These are phyloP conservation scores for Leccinum imitatum DNA, from an alignment of 768 basidiomycete genomes.

Conservation along the genomic window DNA sequence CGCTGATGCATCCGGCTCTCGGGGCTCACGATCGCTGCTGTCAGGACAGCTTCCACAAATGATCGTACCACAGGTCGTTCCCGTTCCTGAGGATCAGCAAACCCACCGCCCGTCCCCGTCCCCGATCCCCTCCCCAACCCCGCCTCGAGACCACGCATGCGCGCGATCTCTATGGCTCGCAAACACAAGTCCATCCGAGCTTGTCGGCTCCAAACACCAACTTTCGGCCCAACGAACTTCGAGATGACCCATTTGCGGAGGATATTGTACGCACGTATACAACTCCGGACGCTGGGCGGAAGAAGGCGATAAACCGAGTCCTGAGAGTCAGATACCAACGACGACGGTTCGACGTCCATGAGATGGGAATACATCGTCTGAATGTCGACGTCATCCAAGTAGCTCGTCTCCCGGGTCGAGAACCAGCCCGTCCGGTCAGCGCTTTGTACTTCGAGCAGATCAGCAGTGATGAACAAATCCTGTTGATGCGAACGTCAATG, in stretches of 20 bases:
- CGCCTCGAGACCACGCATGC: constrained; percentile 54
- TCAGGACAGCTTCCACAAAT: constrained; percentile 75
- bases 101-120: constrained; percentile 11
- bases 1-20: constrained; percentile 77
- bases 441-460: constrained; percentile 78
- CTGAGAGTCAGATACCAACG: constrained; percentile 67
- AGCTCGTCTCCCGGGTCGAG: constrained; percentile 48
- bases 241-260: constrained; percentile 79
- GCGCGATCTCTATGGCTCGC: constrained; percentile 70
- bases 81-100: constrained; percentile 47
- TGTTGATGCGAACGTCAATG: constrained; percentile 28
- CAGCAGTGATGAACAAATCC: constrained; percentile 78
- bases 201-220: constrained; percentile 65
- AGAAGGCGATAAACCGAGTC: constrained; percentile 72
- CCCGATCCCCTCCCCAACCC: constrained; percentile 4
- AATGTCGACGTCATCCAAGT: constrained; percentile 67
- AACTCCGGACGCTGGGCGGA: constrained; percentile 73
- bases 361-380: constrained; percentile 77
- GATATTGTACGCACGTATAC: constrained; percentile 72
- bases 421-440: constrained; percentile 84
- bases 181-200: constrained; percentile 71
- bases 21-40: constrained; percentile 72
- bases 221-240: constrained; percentile 60
- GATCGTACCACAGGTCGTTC: constrained; percentile 70
- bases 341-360: constrained; percentile 69